Evolutionary conservation across 371 early-diverging fungal genomes (phyloP), one percentile per base, ranked within the genome.

Genomic region (Apophysomyces trapeziformis): DNA sequence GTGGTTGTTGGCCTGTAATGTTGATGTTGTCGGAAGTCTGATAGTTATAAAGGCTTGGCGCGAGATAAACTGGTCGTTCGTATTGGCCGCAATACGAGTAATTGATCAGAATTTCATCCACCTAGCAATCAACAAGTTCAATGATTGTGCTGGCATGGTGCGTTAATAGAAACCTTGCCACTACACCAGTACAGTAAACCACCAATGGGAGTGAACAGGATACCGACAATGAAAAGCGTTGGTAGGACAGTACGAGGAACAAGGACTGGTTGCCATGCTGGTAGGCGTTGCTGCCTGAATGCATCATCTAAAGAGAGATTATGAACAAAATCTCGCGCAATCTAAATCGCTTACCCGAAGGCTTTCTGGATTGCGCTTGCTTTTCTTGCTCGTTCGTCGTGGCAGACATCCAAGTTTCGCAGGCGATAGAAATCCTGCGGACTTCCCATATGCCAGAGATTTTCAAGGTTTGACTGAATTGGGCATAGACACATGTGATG

Each of bases 221-320:
- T 85, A 7, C 98, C 99, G 63, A 99, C 82, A 41, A 93, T 76
- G 68, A 98, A 93, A 64, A 97, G 91, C 14, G 95, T 90, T 4
- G 98, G 98, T 18, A 98, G 74, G 9, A 96, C 98, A 56, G 92
- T 90, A 68, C 92, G 92, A 47, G 99, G 98, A 7, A 97, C 98
- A 46, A 99, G 84, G 26, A 99, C 90, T 1, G 99, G 99, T 76
- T 98, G 98, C 97, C 97, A 99, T 5, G 97, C 95, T 71, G 95
- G 94, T 70, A 99, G 86, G 16, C 96, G 89, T 78, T 99, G 98
- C 80, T 99, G 99, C 83, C 95, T 95, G 80, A 97, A 97, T 6
- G 97, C 93, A 58, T 95, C 96, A 84, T 97, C 92, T 93, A 70
- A 8, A 43, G 12, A 12, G 13, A 5, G 45, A 45, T 8, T 46